Evolutionary conservation across 306 rosid species (phyloP).

Genomic region (Cucurbita ficifolia): DNA sequence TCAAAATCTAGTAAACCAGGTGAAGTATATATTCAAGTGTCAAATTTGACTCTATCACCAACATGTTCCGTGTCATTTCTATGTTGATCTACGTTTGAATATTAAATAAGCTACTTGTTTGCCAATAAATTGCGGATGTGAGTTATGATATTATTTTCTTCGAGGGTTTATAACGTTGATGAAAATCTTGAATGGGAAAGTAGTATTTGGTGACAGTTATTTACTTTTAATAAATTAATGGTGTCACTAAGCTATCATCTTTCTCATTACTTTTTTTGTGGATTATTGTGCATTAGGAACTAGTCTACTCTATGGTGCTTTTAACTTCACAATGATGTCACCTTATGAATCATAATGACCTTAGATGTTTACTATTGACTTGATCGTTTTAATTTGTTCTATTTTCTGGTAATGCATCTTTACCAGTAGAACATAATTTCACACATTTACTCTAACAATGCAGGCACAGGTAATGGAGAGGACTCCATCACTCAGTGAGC

Average conservation of each 20-base stretch:
- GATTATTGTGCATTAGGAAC: not conserved
- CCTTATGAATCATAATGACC: not conserved
- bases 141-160: not conserved
- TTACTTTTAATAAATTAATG: not conserved
- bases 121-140: not conserved
- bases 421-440: constrained; percentile 10
- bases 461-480: constrained; percentile 86
- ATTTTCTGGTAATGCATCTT: constrained; percentile 5
- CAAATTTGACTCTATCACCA: not conserved
- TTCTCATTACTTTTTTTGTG: not conserved
- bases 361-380: not conserved
- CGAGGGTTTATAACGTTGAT: not conserved
- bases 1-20: not conserved
- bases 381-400: not conserved
- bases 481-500: constrained; percentile 83
- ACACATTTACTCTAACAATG: constrained; percentile 22
- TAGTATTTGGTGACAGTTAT: not conserved
- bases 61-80: not conserved
- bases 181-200: not conserved
- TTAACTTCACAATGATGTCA: not conserved
- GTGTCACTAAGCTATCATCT: not conserved
- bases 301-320: not conserved
- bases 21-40: not conserved
- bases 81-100: not conserved
- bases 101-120: not conserved